Base-by-base conservation (phyloP, 2,329 filamentous ascomycete genomes). In the Colletotrichum lupini region DNA sequence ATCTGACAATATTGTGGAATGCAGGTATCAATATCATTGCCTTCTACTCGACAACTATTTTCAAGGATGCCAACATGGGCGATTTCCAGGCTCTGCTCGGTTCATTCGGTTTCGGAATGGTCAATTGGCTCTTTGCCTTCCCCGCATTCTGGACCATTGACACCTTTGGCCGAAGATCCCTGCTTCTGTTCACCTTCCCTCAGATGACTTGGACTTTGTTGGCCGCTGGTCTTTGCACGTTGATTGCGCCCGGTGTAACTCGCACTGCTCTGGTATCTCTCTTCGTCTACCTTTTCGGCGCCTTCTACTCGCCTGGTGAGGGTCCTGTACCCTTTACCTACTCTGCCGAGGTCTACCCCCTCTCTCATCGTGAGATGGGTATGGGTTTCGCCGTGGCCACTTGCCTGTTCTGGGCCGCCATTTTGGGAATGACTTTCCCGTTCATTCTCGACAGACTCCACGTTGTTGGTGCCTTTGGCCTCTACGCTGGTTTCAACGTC, bases 381-480 rank as follows among this genome's bases (percentile, higher is more conserved):
- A 94, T 94, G 92, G 88, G 87, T 0, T 93, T 88, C 81, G 89
- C 91, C 8, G 92, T 93, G 9, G 90, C 92, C 1, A 93, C 90
- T 0, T 92, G 90, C 74, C 84, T 92, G 8, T 87, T 87, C 77
- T 90, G 87, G 87, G 89, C 89, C 0, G 85, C 88, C 0, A 87
- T 93, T 0, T 82, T 92, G 58, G 87, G 88, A n/a, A 88, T 93
- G 64, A 92, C 90, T 0, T 91, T 92, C 77, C 91, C 90, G 2
- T 83, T 88, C 59, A 87, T 92, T 82, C 81, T 92, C 14, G 79
- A 80, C 3, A 77, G 79, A 12, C 75, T 88, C 0, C 81, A 82
- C 3, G 83, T 86, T 58, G 35, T 75, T 12, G 74, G 74, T 28
- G 74, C 88, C 0, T 90, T 90, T 76, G 83, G 85, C 1, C 83